These are phyloP conservation scores for Colletotrichum magnum DNA, from an alignment of 2,329 filamentous ascomycete species.

Conservation along the genomic window DNA sequence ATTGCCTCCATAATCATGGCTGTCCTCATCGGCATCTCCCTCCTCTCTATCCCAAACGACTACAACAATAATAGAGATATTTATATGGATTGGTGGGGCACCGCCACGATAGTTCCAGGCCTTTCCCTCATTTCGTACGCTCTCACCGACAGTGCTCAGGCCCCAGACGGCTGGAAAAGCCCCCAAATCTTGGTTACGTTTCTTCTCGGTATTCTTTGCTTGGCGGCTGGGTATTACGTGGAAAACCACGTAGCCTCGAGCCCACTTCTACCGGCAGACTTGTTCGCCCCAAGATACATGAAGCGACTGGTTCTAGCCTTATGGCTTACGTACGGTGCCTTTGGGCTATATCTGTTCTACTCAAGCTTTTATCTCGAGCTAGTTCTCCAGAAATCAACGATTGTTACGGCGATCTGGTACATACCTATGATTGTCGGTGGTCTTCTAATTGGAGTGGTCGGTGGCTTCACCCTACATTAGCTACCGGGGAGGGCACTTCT, in stretches of 20 bases:
- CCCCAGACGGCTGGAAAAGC: conserved; percentile 78
- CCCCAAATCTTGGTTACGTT: conserved; percentile 80
- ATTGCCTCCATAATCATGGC: conserved; percentile 68
- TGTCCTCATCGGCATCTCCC: conserved; percentile 36
- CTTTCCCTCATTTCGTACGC: conserved; percentile 81
- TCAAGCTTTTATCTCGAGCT: conserved; percentile 77
- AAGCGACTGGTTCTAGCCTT: conserved; percentile 71
- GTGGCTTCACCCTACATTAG: neutral
- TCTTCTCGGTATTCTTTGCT: conserved; percentile 71
- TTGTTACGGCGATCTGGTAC: conserved; percentile 78
- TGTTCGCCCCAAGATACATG: conserved; percentile 81
- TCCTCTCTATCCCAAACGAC: conserved; percentile 44
- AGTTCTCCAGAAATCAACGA: conserved; percentile 68
- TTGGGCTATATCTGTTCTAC: conserved; percentile 80
- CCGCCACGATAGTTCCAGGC: conserved; percentile 72
- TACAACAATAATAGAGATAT: neutral
- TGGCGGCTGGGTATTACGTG: conserved; percentile 75
- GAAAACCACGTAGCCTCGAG: conserved; percentile 79
- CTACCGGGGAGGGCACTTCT: neutral
- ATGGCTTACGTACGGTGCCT: conserved; percentile 77
- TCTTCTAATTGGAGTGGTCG: conserved; percentile 63
- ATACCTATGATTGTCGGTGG: conserved; percentile 77
- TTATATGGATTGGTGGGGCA: conserved; percentile 79
- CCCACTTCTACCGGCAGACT: conserved; percentile 77
- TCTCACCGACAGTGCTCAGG: conserved; percentile 80